Evolutionary conservation across 116 monocot species (phyloP), one percentile per base, ranked within the genome.

Genomic region (Zostera marina): DNA sequence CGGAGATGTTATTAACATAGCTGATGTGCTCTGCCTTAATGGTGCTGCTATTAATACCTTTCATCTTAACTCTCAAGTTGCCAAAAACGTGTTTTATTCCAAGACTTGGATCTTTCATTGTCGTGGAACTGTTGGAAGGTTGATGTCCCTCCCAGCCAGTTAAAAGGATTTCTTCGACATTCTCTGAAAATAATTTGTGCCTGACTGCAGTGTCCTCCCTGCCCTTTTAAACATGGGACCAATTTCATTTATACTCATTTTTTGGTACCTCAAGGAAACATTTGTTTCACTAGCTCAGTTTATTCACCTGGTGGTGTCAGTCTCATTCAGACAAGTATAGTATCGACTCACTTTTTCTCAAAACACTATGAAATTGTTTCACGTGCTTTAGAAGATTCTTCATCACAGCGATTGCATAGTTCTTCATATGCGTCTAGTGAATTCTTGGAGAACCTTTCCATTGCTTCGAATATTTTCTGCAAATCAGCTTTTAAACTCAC

Each of bases 341-440:
- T 15, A 39, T 15, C n/a, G 7, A 38, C 14, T 32, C 56, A 15
- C 20, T 49, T 3, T 15, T 56, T 15, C 3, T 5, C 5, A 13
- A 15, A 56, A 56, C 2, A 10, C 60, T 78, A 74, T 21, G 82
- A 64, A 52, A 67, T 52, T 63, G 65, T 69, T 22, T 52, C 21
- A 43, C 64, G 60, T 52, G 66, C 78, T 52, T 60, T 61, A 4
- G 45, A 51, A 21, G 49, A 44, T 73, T 83, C 78, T 63, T 83
- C 87, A 52, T 65, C 74, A 40, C 65, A 56, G 38, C 67, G 84
- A 4, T 56, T 14, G 13, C 60, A 45, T 11, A 93, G 81, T 12
- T 73, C 84, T 61, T 84, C 79, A 13, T 88, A 94, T 8, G 81
- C 70, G 60, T 77, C 76, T 58, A 75, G 23, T 5, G 79, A 71